Evolutionary conservation across 202 grass and related monocot genomes (phyloP).

Genomic region (Hordeum pubiflorum): DNA sequence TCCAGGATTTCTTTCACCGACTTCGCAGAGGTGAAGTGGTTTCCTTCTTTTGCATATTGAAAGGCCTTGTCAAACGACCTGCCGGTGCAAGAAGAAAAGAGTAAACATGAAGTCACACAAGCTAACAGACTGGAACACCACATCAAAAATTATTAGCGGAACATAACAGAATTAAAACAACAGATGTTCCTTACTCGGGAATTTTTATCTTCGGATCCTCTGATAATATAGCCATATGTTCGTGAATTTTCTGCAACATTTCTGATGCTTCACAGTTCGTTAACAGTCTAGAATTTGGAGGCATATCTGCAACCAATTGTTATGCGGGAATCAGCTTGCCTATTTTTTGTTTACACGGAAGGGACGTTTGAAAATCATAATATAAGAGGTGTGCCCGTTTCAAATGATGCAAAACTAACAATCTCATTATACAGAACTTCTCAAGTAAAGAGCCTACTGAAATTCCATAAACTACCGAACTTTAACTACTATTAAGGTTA

Average conservation of each 20-base stretch:
- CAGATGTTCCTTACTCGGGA: conserved; percentile 56
- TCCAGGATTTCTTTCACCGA: conserved; percentile 59
- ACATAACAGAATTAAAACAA: conserved; percentile 8
- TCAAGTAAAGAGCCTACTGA: not conserved
- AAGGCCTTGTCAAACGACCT: conserved; percentile 88
- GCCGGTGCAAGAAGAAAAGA: conserved; percentile 15
- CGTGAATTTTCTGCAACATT: conserved; percentile 79
- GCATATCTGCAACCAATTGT: conserved; percentile 55
- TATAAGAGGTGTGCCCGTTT: not conserved
- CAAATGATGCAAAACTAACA: conserved; percentile 15
- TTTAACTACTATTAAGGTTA: not conserved
- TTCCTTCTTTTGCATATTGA: conserved; percentile 61
- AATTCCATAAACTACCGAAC: not conserved
- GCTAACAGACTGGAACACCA: not conserved
- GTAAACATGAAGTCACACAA: conserved; percentile 2
- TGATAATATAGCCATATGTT: conserved; percentile 84
- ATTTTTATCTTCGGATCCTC: conserved; percentile 88
- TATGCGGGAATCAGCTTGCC: conserved; percentile 21
- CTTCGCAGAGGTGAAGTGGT: conserved; percentile 42
- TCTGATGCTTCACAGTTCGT: conserved; percentile 86
- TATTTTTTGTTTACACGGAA: conserved; percentile 9
- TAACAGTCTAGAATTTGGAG: conserved; percentile 52
- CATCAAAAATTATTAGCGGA: not conserved
- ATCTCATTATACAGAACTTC: not conserved
- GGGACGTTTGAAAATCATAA: not conserved